Evolutionary conservation across 441 rosid species (phyloP).

Genomic region (Flueggea neowawraea): DNA sequence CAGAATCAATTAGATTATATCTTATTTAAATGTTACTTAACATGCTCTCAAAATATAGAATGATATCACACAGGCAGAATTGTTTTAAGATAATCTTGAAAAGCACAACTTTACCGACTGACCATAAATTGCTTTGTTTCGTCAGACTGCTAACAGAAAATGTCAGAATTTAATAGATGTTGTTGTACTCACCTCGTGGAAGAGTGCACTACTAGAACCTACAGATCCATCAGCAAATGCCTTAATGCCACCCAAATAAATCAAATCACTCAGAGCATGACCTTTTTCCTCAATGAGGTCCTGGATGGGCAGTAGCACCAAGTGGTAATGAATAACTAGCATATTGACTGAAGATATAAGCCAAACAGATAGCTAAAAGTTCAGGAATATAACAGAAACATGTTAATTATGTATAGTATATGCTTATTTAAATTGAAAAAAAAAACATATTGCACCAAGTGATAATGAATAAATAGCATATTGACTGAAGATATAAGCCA

Average conservation of each 20-base stretch:
- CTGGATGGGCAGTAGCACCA: slow-evolving; percentile 27
- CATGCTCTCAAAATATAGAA: too few species aligned
- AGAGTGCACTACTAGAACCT: slow-evolving; percentile 84
- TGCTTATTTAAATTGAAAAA: too few species aligned
- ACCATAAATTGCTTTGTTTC: neutral
- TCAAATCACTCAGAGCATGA: slow-evolving; percentile 53
- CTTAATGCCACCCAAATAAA: slow-evolving; percentile 90
- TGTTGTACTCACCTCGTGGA: slow-evolving; percentile 57
- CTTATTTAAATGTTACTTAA: too few species aligned
- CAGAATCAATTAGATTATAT: too few species aligned
- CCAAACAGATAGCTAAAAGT: too few species aligned
- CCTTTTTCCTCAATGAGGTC: slow-evolving; percentile 52
- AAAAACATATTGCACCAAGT: too few species aligned
- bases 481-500: neutral
- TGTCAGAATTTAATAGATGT: neutral
- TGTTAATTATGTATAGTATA: too few species aligned
- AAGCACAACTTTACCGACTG: neutral
- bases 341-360: neutral
- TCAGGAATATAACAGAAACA: too few species aligned
- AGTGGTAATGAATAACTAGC: neutral
- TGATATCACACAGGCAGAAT: too few species aligned
- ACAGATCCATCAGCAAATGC: slow-evolving; percentile 93
- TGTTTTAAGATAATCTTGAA: too few species aligned
- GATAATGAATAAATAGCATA: neutral
- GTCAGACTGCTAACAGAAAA: neutral